Evolutionary conservation across 352 stramenopile genomes (phyloP).

Genomic region (Detonula confervacea): DNA sequence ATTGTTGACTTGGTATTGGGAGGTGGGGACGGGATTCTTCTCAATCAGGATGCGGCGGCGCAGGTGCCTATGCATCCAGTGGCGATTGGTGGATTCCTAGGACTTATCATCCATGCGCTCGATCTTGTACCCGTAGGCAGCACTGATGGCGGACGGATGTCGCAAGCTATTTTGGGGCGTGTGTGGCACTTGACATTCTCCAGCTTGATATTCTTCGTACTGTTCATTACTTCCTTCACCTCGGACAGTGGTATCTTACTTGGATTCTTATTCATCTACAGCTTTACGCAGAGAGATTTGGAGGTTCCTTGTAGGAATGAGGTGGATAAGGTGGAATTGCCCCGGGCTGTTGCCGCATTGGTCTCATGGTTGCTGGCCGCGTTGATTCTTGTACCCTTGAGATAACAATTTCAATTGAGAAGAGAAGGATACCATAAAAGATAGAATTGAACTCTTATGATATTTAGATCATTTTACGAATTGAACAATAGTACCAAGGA

Average conservation of each 20-base stretch:
- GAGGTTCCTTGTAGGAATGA: constrained; percentile 74
- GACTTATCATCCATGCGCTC: constrained; percentile 73
- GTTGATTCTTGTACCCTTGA: constrained; percentile 54
- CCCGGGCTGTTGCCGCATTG: constrained; percentile 47
- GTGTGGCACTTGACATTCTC: constrained; percentile 64
- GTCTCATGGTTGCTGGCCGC: constrained; percentile 57
- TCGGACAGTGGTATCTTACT: constrained; percentile 58
- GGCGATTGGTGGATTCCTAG: constrained; percentile 74
- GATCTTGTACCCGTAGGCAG: constrained; percentile 70
- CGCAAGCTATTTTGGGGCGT: constrained; percentile 64
- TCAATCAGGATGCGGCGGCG: constrained; percentile 57
- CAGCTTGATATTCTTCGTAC: constrained; percentile 51
- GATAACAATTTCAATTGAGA: constrained; percentile 12
- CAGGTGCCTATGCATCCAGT: constrained; percentile 73
- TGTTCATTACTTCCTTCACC: constrained; percentile 58
- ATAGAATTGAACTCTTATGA: neutral
- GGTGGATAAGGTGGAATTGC: constrained; percentile 50
- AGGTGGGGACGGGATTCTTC: constrained; percentile 55
- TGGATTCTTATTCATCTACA: constrained; percentile 62
- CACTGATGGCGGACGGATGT: constrained; percentile 73
- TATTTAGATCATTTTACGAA: neutral
- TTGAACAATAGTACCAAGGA: neutral
- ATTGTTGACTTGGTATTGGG: constrained; percentile 68
- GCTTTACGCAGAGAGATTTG: constrained; percentile 71
- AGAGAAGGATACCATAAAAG: too few species aligned